Percentiles rank a stretch among this genome's conserved stretches.
Conservation (phyloP, 805 yeast genomes). For the Zygoascus biomembranicola region DNA sequence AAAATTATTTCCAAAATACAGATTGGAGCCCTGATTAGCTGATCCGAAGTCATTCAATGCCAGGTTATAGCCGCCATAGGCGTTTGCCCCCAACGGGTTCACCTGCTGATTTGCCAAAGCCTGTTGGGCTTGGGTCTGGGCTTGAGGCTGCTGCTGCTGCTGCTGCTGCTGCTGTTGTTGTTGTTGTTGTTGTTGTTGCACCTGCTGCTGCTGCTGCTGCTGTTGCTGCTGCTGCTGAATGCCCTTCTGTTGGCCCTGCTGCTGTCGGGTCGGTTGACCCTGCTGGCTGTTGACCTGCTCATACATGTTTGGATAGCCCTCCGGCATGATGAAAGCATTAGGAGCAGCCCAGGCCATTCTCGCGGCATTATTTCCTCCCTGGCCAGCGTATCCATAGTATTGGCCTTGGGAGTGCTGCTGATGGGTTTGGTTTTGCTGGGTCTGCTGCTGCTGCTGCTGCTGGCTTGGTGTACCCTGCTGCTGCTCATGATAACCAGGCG, state of each 20-base stretch:
- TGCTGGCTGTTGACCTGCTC: neutral
- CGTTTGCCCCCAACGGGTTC: neutral
- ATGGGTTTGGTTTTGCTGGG: constrained; percentile 3
- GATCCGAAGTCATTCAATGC: neutral
- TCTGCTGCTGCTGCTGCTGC: constrained; percentile 4
- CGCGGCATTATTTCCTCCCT: neutral
- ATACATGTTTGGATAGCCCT: neutral
- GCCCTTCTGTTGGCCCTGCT: neutral
- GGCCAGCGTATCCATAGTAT: neutral
- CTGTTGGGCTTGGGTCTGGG: constrained; percentile 6
- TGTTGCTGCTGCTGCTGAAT: constrained; percentile 9
- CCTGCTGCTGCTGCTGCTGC: neutral
- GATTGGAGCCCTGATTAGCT: neutral
- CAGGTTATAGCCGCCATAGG: neutral
- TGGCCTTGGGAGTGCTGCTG: neutral
- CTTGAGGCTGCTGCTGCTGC: constrained; percentile 16
- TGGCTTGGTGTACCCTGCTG: neutral
- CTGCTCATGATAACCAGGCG: constrained; percentile 3
- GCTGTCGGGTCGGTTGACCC: neutral
- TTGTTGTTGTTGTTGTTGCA: constrained; percentile 14
- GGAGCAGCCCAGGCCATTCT: constrained; percentile 1
- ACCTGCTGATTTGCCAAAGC: neutral
- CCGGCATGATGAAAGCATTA: neutral
- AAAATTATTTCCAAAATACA: neutral
- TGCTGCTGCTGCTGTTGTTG: constrained; percentile 8